A percentile compares a stretch with the other conserved stretches of the same genome.
phyloP scores from a whole-genome alignment of 2,329 filamentous ascomycete species.

The Trichoderma polysporum region DNA sequence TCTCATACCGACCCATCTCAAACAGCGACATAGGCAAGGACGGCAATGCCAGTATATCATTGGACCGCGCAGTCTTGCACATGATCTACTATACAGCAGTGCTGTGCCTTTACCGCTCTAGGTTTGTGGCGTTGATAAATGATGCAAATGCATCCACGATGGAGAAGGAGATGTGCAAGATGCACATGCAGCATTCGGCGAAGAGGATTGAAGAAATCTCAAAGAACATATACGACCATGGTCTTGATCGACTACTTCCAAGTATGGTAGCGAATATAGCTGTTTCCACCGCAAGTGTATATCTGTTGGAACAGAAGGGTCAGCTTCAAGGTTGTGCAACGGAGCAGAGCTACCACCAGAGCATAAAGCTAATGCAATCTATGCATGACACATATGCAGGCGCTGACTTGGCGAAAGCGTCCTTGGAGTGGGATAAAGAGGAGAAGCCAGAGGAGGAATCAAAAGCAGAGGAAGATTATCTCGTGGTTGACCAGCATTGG shows the following conservation, averaged over 20 bases:
- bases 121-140: background rate
- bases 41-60: conserved; percentile 7
- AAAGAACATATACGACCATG: background rate
- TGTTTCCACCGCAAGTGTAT: background rate
- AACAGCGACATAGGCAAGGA: conserved; percentile 14
- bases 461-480: background rate
- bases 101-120: conserved; percentile 11
- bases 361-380: conserved; percentile 12
- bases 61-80: conserved; percentile 10
- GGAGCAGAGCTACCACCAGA: conserved; percentile 11
- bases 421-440: conserved; percentile 7
- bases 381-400: conserved; percentile 16
- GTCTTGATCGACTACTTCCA: background rate
- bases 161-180: conserved; percentile 17
- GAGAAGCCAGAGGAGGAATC: background rate
- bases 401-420: conserved; percentile 3
- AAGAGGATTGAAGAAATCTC: conserved; percentile 12
- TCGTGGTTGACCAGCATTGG: conserved; percentile 8
- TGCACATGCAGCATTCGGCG: conserved; percentile 14
- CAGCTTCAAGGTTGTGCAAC: conserved; percentile 15
- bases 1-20: conserved; percentile 13
- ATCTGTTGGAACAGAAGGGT: conserved; percentile 8
- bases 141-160: background rate
- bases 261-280: conserved; percentile 14
- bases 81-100: conserved; percentile 15